A percentile compares a stretch with the other conserved stretches of the same genome.
Conservation (phyloP, 2,329 filamentous ascomycete genomes). For the Parastagonospora avenae region DNA sequence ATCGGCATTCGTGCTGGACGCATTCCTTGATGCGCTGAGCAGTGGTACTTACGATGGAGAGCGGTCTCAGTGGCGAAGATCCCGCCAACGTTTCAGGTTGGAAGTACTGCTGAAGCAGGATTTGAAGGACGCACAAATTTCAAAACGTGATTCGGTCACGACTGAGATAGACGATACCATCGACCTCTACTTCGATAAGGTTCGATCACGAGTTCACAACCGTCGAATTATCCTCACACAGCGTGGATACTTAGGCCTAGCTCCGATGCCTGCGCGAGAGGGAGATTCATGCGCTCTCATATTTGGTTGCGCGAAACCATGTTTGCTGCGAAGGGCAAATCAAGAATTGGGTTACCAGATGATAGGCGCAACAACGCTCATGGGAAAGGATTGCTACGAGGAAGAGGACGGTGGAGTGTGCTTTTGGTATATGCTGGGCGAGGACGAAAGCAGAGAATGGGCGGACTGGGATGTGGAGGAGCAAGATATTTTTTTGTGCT, state of each 20-base stretch:
- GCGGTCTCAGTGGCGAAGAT: neutral
- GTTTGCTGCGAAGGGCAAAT: slow-evolving; percentile 1
- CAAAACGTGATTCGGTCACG: too few species aligned
- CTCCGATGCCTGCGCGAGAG: neutral
- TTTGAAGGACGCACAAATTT: neutral
- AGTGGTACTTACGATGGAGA: neutral
- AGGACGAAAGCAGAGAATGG: slow-evolving; percentile 1
- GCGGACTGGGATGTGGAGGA: slow-evolving; percentile 6
- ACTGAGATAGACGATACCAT: neutral
- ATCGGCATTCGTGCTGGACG: neutral
- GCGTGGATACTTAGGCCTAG: slow-evolving; percentile 8
- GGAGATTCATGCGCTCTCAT: slow-evolving; percentile 4
- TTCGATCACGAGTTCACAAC: neutral
- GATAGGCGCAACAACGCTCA: neutral
- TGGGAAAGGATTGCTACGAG: neutral
- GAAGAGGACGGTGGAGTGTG: neutral
- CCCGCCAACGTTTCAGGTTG: neutral
- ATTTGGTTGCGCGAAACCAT: slow-evolving; percentile 8
- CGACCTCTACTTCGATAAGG: neutral
- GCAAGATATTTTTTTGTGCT: slow-evolving; percentile 10
- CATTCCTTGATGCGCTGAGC: neutral
- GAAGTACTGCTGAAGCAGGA: neutral
- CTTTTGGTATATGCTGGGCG: neutral
- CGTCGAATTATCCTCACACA: slow-evolving; percentile 4
- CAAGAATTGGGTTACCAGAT: neutral